A percentile compares a stretch with the other conserved stretches of the same genome.
Evolutionary conservation across 2,329 filamentous ascomycete genomes (phyloP).

Genomic region (Chrysoporthe cubensis): DNA sequence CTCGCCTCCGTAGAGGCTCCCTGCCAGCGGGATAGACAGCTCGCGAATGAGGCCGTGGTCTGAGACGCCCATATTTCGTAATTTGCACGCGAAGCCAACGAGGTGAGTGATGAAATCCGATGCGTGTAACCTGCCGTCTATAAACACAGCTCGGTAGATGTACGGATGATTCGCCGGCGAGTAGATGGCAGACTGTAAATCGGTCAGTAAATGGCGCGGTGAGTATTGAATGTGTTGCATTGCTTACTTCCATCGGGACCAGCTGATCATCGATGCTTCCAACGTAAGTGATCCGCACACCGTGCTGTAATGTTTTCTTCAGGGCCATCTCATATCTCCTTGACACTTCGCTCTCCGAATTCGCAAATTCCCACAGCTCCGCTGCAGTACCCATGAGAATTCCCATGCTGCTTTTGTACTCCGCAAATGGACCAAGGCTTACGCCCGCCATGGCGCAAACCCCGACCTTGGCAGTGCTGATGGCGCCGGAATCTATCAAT

Average conservation of each 20-base stretch:
- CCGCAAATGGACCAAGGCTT: slow-evolving; percentile 87
- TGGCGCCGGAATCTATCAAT: slow-evolving; percentile 85
- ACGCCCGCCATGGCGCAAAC: slow-evolving; percentile 89
- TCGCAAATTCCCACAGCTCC: slow-evolving; percentile 92
- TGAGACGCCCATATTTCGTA: slow-evolving; percentile 89
- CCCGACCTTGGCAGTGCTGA: slow-evolving; percentile 76
- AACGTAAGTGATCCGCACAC: slow-evolving; percentile 82
- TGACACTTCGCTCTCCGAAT: slow-evolving; percentile 79
- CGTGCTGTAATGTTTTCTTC: slow-evolving; percentile 74
- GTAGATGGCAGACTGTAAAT: slow-evolving; percentile 73
- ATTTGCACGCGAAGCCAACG: slow-evolving; percentile 88
- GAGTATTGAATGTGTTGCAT: slow-evolving; percentile 30
- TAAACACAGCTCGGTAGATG: slow-evolving; percentile 93
- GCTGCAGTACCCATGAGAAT: slow-evolving; percentile 89
- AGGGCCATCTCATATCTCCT: slow-evolving; percentile 79
- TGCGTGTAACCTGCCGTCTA: slow-evolving; percentile 89
- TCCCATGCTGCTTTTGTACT: slow-evolving; percentile 85
- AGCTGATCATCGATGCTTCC: slow-evolving; percentile 97
- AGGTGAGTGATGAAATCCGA: slow-evolving; percentile 93
- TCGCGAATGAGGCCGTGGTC: slow-evolving; percentile 95
- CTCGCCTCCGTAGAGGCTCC: slow-evolving; percentile 88
- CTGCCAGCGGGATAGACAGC: slow-evolving; percentile 83
- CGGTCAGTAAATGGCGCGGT: neutral
- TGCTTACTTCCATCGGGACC: slow-evolving; percentile 79
- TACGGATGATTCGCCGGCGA: slow-evolving; percentile 86